Conservation (phyloP, 176 grass and related monocot genomes). For the Oropetium thomaeum region DNA sequence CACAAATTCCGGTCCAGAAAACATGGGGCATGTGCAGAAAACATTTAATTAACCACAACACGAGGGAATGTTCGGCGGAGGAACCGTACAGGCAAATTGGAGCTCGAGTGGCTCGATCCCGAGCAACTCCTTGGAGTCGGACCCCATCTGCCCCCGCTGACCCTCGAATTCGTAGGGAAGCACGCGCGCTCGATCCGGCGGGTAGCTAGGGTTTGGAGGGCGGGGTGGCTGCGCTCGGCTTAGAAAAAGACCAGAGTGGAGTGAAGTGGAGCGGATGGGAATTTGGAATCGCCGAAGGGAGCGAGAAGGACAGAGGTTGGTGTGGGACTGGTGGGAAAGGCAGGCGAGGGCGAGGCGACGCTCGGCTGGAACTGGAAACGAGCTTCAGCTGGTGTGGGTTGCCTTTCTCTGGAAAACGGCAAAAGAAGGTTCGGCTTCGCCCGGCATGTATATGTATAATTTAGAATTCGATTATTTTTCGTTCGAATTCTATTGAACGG, state of each 20-base stretch:
- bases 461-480: not conserved
- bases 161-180: not conserved
- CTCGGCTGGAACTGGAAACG: not conserved
- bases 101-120: constrained; percentile 76
- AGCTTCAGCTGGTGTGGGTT: not conserved
- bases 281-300: constrained; percentile 15
- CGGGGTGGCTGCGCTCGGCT: not conserved
- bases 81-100: constrained; percentile 62
- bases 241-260: not conserved
- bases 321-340: not conserved
- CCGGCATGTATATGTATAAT: too few species aligned
- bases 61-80: not conserved
- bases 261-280: constrained; percentile 18
- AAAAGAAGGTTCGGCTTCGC: too few species aligned
- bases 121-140: constrained; percentile 49
- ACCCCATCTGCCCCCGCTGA: constrained; percentile 43
- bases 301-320: constrained; percentile 4
- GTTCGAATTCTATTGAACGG: not conserved
- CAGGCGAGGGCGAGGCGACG: not conserved
- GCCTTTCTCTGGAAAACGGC: constrained; percentile 22
- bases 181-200: constrained; percentile 6
- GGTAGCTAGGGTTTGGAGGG: constrained; percentile 38
- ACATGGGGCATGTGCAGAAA: not conserved
- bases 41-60: not conserved
- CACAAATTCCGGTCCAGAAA: not conserved